These are phyloP conservation scores for Luzula sylvatica DNA, from an alignment of 176 grass and related monocot species.

Conservation along the genomic window DNA sequence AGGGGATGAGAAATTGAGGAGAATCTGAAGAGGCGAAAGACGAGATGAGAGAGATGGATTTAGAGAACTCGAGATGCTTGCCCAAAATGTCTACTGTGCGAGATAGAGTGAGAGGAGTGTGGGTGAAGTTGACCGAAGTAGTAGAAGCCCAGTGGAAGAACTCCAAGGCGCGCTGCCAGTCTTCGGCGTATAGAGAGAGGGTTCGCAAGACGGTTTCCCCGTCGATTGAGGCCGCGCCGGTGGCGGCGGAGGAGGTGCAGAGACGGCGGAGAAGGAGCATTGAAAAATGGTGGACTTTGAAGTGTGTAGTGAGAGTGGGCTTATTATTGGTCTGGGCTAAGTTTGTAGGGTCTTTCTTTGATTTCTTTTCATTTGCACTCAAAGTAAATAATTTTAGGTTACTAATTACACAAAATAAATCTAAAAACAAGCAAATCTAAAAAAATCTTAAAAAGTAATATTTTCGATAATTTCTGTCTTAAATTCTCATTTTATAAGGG, in stretches of 20 bases:
- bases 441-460: too few relatives aligned
- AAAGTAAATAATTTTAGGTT: too few relatives aligned
- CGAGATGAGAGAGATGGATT: constrained; percentile 48
- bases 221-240: not conserved
- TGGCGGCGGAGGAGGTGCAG: not conserved
- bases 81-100: constrained; percentile 71
- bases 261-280: not conserved
- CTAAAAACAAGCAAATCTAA: too few relatives aligned
- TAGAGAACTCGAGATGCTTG: constrained; percentile 81
- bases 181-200: constrained; percentile 71
- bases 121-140: constrained; percentile 23
- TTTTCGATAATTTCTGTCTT: too few relatives aligned
- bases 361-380: too few relatives aligned
- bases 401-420: too few relatives aligned
- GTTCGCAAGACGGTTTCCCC: constrained; percentile 27
- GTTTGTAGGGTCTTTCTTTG: too few relatives aligned
- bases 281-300: constrained; percentile 1
- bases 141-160: constrained; percentile 78
- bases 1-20: constrained; percentile 15
- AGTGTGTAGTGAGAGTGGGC: not conserved
- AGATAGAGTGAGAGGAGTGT: constrained; percentile 41
- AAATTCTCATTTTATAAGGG: too few relatives aligned
- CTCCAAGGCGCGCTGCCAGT: constrained; percentile 68
- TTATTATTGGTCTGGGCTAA: too few relatives aligned
- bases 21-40: constrained; percentile 15